phyloP scores from a whole-genome alignment of 2,329 filamentous ascomycete species.

The Beauveria sp. region DNA sequence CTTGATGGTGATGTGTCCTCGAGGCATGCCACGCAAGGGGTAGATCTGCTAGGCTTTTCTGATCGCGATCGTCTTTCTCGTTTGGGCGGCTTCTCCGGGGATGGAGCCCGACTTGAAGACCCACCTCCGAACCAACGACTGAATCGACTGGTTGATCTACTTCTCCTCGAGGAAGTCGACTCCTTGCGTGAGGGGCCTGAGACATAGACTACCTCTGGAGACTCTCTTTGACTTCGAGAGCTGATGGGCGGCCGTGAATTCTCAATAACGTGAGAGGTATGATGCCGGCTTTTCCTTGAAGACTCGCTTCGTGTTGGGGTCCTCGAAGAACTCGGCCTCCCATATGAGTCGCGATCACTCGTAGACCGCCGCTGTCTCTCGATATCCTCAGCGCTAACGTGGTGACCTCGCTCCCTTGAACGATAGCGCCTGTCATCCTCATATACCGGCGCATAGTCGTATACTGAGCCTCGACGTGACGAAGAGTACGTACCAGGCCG shows the following conservation, averaged over 20 bases:
- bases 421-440: slow-evolving; percentile 4
- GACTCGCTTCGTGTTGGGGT: slow-evolving; percentile 24
- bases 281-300: slow-evolving; percentile 20
- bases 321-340: slow-evolving; percentile 20
- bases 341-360: slow-evolving; percentile 22
- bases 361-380: slow-evolving; percentile 18
- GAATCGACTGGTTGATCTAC: slow-evolving; percentile 18
- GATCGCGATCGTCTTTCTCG: slow-evolving; percentile 8
- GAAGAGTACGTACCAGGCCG: neutral
- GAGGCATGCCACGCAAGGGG: slow-evolving; percentile 66
- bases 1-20: slow-evolving; percentile 57
- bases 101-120: slow-evolving; percentile 19
- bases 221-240: slow-evolving; percentile 16
- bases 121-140: slow-evolving; percentile 21
- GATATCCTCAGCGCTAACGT: slow-evolving; percentile 17
- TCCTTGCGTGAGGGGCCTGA: slow-evolving; percentile 2
- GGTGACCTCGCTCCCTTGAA: neutral
- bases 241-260: slow-evolving; percentile 27
- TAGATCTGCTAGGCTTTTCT: slow-evolving; percentile 24
- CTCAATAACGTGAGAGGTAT: slow-evolving; percentile 24
- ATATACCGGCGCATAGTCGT: neutral
- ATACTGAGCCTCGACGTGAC: slow-evolving; percentile 5
- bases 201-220: neutral
- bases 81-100: slow-evolving; percentile 18
- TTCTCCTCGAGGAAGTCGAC: slow-evolving; percentile 14